Evolutionary conservation across 768 basidiomycete species (phyloP).

Genomic region (Mycena olivaceomarginata): DNA sequence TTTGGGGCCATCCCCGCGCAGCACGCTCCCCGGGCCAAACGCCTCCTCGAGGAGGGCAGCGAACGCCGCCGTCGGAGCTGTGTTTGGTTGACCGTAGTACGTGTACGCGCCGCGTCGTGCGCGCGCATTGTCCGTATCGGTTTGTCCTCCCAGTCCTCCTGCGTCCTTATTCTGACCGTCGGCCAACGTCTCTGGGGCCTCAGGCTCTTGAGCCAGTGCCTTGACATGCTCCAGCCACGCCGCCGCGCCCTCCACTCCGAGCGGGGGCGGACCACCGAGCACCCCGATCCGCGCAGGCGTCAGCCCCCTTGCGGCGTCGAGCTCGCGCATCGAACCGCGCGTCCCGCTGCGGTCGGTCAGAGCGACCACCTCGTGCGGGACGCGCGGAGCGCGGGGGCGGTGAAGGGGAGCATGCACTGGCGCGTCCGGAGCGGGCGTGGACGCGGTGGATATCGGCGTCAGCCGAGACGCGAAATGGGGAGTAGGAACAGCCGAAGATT

Average conservation of each 20-base stretch:
- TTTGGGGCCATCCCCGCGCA: slow-evolving; percentile 39
- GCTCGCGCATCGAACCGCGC: background rate
- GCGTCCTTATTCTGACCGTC: no score
- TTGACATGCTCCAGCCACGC: background rate
- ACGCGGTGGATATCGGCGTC: no score
- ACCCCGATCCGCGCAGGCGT: slow-evolving; percentile 1
- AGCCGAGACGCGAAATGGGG: no score
- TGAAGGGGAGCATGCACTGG: background rate
- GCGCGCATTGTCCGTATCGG: no score
- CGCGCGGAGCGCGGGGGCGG: background rate
- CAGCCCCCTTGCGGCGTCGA: background rate
- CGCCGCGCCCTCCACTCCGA: background rate
- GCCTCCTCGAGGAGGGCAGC: slow-evolving; percentile 22
- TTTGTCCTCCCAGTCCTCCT: no score
- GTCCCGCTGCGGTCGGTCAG: background rate
- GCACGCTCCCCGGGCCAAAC: slow-evolving; percentile 38
- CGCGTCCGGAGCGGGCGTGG: background rate
- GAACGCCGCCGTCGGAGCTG: slow-evolving; percentile 33
- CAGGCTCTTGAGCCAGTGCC: background rate
- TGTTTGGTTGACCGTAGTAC: slow-evolving; percentile 15
- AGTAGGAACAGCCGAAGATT: no score
- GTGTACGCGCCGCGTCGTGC: no score
- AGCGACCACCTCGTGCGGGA: background rate
- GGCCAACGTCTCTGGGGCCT: no score
- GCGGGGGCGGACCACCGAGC: background rate